phyloP scores from a whole-genome alignment of 2,329 filamentous ascomycete species.

The Metarhizium sp. region DNA sequence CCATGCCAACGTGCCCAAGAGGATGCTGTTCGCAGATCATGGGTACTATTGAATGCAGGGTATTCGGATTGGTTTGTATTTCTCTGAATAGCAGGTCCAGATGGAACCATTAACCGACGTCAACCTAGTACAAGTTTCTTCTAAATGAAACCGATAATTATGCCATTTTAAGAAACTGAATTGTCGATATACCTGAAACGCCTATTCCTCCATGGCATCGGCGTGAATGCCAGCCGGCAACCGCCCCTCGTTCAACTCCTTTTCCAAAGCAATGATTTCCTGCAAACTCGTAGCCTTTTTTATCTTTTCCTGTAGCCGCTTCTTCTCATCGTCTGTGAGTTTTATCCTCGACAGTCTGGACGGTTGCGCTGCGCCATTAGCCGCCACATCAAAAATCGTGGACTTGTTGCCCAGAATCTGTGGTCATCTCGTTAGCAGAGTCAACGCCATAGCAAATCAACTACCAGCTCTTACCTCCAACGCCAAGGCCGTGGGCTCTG shows the following conservation, averaged over 20 bases:
- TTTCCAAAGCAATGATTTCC: conserved; percentile 85
- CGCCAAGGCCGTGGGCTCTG: conserved; percentile 73
- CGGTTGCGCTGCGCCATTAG: conserved; percentile 33
- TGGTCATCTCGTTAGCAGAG: neutral
- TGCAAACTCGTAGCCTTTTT: conserved; percentile 79
- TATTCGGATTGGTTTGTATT: neutral
- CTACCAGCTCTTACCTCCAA: conserved; percentile 43
- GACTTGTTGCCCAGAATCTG: conserved; percentile 81
- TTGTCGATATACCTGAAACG: neutral
- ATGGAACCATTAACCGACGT: neutral
- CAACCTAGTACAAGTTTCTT: neutral
- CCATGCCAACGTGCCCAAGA: neutral
- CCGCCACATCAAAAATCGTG: conserved; percentile 53
- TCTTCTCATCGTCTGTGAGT: conserved; percentile 81
- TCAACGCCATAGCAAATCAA: neutral
- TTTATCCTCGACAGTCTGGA: conserved; percentile 69
- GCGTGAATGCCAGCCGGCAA: conserved; percentile 60
- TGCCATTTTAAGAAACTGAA: neutral
- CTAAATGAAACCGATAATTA: neutral
- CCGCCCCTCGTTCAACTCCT: conserved; percentile 81
- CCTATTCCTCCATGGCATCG: conserved; percentile 52
- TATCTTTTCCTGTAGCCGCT: conserved; percentile 77
- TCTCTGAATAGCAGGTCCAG: neutral
- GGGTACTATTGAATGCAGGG: neutral
- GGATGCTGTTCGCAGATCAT: neutral